Percentiles rank a stretch among this genome's conserved stretches.
Conservation (phyloP, 257 asterid species). For the Leptodermis oblonga region DNA sequence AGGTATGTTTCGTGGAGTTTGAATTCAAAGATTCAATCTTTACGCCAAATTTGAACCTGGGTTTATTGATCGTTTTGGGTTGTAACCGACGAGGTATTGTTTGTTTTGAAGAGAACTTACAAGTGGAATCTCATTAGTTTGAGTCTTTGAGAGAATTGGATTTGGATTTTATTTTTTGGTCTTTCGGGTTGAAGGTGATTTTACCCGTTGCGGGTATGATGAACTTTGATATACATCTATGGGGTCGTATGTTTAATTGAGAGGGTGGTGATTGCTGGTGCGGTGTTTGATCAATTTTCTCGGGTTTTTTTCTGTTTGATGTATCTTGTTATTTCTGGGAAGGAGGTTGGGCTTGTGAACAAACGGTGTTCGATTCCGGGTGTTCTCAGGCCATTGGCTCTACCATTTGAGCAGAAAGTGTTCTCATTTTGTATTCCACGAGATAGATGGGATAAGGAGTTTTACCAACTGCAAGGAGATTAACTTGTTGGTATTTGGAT, state of each 20-base stretch:
- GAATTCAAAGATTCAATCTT: slow-evolving; percentile 4
- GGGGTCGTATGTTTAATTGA: slow-evolving; percentile 27
- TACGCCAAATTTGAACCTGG: neutral
- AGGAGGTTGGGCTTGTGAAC: slow-evolving; percentile 68
- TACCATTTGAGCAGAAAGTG: slow-evolving; percentile 47
- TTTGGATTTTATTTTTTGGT: neutral
- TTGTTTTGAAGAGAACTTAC: neutral
- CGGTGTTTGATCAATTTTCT: slow-evolving; percentile 10
- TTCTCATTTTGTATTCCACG: slow-evolving; percentile 47
- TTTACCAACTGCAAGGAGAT: slow-evolving; percentile 73
- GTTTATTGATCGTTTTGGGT: neutral
- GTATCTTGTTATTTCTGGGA: slow-evolving; percentile 49
- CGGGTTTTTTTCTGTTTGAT: slow-evolving; percentile 47
- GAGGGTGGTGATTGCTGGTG: slow-evolving; percentile 22
- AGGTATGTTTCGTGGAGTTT: neutral
- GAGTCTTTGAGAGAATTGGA: neutral
- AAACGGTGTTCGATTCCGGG: slow-evolving; percentile 35
- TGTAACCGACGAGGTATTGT: slow-evolving; percentile 2
- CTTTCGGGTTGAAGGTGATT: slow-evolving; percentile 4
- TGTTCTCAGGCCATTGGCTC: slow-evolving; percentile 79
- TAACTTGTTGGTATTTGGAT: slow-evolving; percentile 23
- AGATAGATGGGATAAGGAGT: slow-evolving; percentile 89
- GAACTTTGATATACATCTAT: slow-evolving; percentile 25
- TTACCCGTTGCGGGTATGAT: neutral
- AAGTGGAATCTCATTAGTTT: neutral